Evolutionary conservation across 176 grass and related monocot species (phyloP).

Genomic region (Juncus inflexus): DNA sequence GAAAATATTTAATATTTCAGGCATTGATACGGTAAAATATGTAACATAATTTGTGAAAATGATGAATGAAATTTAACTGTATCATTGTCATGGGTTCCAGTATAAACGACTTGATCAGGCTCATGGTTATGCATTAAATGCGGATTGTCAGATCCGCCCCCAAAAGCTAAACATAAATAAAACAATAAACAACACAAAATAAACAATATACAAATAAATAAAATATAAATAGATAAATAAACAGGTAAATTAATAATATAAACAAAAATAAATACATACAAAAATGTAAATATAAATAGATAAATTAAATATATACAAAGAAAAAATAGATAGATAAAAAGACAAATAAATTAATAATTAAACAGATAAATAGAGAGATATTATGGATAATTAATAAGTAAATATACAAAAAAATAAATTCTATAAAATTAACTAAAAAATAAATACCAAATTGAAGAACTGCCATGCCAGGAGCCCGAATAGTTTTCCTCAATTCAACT

Average conservation of each 20-base stretch:
- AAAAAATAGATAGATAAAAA: constrained; percentile 2
- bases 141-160: constrained; percentile 71
- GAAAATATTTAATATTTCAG: background rate
- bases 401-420: constrained; percentile 6
- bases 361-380: background rate
- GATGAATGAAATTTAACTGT: constrained; percentile 44
- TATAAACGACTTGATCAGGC: constrained; percentile 91
- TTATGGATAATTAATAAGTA: background rate
- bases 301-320: background rate
- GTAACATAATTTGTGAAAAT: background rate
- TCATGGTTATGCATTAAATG: constrained; percentile 95
- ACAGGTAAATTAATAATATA: constrained; percentile 11
- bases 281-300: constrained; percentile 15
- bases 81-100: constrained; percentile 96
- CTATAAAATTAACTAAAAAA: background rate
- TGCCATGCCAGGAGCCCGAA: constrained; percentile 89
- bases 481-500: constrained; percentile 80
- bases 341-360: background rate
- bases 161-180: constrained; percentile 46
- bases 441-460: constrained; percentile 93
- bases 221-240: background rate
- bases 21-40: background rate
- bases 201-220: background rate
- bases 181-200: background rate
- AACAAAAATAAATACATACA: background rate